These are phyloP conservation scores for Fragaria nilgerrensis DNA, from an alignment of 306 rosid species.

Conservation along the genomic window DNA sequence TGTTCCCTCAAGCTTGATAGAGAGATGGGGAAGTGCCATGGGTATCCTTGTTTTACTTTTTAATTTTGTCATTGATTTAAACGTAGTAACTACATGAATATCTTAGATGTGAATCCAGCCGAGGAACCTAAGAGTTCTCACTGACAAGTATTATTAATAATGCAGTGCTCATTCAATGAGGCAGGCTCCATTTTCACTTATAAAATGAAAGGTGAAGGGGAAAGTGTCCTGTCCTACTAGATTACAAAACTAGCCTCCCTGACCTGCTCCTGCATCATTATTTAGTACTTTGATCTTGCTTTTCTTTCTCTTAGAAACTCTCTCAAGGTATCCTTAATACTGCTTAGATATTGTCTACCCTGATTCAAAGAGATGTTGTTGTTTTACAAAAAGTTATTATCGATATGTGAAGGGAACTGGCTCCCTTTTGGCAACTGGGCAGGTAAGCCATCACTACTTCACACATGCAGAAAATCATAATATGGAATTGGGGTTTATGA, in stretches of 20 bases:
- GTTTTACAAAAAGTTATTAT: slow-evolving; percentile 89
- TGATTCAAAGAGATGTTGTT: slow-evolving; percentile 91
- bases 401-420: slow-evolving; percentile 97
- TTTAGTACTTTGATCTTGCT: slow-evolving; percentile 1
- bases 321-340: slow-evolving; percentile 34
- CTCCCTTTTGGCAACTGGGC: slow-evolving; percentile 76
- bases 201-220: neutral
- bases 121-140: neutral
- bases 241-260: neutral
- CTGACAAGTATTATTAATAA: neutral
- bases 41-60: slow-evolving; percentile 70
- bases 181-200: neutral
- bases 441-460: slow-evolving; percentile 45
- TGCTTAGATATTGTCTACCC: slow-evolving; percentile 77
- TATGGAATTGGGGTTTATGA: neutral
- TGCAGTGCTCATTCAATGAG: neutral
- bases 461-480: neutral
- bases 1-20: slow-evolving; percentile 76
- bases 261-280: neutral
- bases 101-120: neutral
- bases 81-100: neutral
- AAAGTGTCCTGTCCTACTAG: neutral
- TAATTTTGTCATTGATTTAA: slow-evolving; percentile 3
- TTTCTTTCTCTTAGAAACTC: slow-evolving; percentile 4
- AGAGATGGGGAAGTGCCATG: slow-evolving; percentile 98